Conservation (phyloP, 164 flowering plant species). For the Brasenia schreberi region DNA sequence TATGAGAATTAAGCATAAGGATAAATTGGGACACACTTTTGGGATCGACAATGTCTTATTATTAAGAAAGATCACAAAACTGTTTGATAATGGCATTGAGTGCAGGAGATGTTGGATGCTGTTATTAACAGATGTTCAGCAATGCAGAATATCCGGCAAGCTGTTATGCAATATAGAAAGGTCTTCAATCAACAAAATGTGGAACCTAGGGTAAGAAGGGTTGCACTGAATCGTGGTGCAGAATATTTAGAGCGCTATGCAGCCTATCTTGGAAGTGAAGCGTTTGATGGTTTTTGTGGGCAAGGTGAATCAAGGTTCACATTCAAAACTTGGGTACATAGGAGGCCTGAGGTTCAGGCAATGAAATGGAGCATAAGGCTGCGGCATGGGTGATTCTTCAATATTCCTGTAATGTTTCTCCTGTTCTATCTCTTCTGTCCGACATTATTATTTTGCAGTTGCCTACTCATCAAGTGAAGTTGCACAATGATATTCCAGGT, state of each 20-base stretch:
- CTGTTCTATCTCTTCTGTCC: too few relatives aligned
- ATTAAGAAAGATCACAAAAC: slow-evolving; percentile 72
- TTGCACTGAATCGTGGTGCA: slow-evolving; percentile 91
- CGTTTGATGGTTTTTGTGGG: slow-evolving; percentile 88
- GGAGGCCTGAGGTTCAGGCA: slow-evolving; percentile 88
- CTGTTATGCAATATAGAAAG: slow-evolving; percentile 80
- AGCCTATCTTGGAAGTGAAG: slow-evolving; percentile 93
- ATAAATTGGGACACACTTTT: slow-evolving; percentile 42
- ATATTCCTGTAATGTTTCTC: slow-evolving; percentile 59
- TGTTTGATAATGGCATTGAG: slow-evolving; percentile 85
- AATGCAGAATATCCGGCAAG: slow-evolving; percentile 85
- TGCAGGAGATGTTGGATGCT: slow-evolving; percentile 85
- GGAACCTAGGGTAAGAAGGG: slow-evolving; percentile 81
- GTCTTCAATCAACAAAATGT: slow-evolving; percentile 83
- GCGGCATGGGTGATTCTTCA: slow-evolving; percentile 82
- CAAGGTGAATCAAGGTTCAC: slow-evolving; percentile 67
- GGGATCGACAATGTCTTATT: slow-evolving; percentile 83
- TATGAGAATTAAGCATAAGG: slow-evolving; percentile 15
- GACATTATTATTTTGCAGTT: background rate
- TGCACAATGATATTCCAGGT: slow-evolving; percentile 35
- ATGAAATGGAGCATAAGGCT: slow-evolving; percentile 97
- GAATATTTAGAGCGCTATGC: slow-evolving; percentile 94
- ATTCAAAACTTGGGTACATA: slow-evolving; percentile 83
- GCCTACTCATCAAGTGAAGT: background rate
- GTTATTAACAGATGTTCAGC: slow-evolving; percentile 93